Evolutionary conservation across 305 asterid species (phyloP), one percentile per base, ranked within the genome.

Genomic region (Solanum chacoense): DNA sequence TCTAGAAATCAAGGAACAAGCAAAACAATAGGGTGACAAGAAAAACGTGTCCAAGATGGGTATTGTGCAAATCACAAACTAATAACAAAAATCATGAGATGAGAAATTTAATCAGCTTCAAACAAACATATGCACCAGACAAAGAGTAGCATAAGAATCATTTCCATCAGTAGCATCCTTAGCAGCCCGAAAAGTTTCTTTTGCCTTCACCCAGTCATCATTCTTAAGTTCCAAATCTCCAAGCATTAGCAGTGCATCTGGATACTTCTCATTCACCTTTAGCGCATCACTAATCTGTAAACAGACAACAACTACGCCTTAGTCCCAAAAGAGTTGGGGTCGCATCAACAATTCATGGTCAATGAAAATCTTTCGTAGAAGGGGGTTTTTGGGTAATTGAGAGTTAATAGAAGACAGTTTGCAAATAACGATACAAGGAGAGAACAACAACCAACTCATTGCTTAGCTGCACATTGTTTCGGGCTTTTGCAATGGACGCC

Each of bases 161-260:
- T 94, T 96, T 89, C 95, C 95, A 92, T 91, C 94, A 84, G 94
- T 91, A 73, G 93, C 94, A 85, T 98, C 98, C 92, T 95, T 96
- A n/a, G 98, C 98, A 24, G 91, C 89, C 74, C 98, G 95, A 90
- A 98, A 95, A 85, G 99, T 98, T 93, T 96, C 99, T 92, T 98
- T 98, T 50, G 99, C 99, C 94, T 96, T 97, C 90, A 97, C 99
- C 99, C 99, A 96, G 92, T 97, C 99, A 88, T 97, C 99, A 92
- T 97, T 96, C 94, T 97, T 97, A 88, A 97, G 99, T 93, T 97
- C 99, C 94, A 97, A 92, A 89, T 97, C 99, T 77, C 99, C 99
- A 90, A 95, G 98, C 98, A 97, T 97, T 87, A 97, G 89, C 89
- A 97, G 93, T 88, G 98, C 99, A 95, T 97, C 96, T 50, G 92